Evolutionary conservation across 2,329 filamentous ascomycete species (phyloP), one percentile per base, ranked within the genome.

Genomic region (Pseudogymnoascus sp.): DNA sequence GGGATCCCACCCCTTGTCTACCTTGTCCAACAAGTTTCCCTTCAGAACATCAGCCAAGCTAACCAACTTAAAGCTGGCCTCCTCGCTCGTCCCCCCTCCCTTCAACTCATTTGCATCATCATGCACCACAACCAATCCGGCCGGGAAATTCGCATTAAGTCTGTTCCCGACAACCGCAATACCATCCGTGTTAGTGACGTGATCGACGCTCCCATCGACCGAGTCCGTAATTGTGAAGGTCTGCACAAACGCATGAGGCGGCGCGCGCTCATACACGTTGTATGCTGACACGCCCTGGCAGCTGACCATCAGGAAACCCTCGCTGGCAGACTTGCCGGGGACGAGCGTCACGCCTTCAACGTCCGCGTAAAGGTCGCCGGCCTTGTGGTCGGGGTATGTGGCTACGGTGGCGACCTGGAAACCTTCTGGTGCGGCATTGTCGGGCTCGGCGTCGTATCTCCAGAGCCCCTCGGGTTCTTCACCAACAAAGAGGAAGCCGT

Each of bases 291-390:
- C 78, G 3, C 80, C 79, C 64, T 82, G 79, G 62, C 75, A 78
- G 2, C 78, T 81, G 5, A 81, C 78, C 14, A 83, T 69, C 22
- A 83, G 74, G 68, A 78, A 82, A 0, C 79, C 79, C 16, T 76
- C 66, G 2, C 76, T 68, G 0, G 74, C 71, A 0, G 71, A 74
- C 50, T 73, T 68, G 3, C 79, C 79, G n/a, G 76, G 72, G 0
- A 82, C 74, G 0, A 82, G 70, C 0, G 79, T 78, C 9, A 83
- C 75, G 8, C 80, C 80, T 63, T 82, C 80, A n/a, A 81, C 77
- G 18, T 82, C 80, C 1, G 78, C 78, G 57, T 75, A 74, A n/a
- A 81, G 74, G 1, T 70, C 71, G 5, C 78, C 77, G 12, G 79
- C 77, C 5, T 54, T 30, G 4, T 54, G 43, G 25, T 54, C 18